These are phyloP conservation scores for Phyllosticta paracitricarpa DNA, from an alignment of 2,329 filamentous ascomycete genomes.

Conservation along the genomic window DNA sequence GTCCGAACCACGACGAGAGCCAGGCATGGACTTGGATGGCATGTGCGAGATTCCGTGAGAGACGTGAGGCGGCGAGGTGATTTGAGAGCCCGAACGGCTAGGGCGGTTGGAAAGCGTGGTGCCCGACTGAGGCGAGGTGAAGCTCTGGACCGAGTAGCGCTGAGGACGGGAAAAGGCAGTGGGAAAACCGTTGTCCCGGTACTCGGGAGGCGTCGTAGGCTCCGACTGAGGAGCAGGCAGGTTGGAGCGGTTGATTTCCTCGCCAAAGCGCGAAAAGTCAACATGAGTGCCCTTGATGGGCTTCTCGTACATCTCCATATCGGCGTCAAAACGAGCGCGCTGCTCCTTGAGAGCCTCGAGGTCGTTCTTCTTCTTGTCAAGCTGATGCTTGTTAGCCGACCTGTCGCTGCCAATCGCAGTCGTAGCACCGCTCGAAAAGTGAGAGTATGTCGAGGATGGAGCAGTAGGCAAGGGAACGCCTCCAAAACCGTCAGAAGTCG, in stretches of 20 bases:
- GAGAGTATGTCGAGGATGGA: conserved; percentile 5
- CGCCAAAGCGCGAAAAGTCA: conserved; percentile 76
- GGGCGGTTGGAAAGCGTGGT: conserved; percentile 58
- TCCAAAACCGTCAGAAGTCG: not conserved
- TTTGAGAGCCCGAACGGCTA: conserved; percentile 65
- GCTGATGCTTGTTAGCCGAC: conserved; percentile 39
- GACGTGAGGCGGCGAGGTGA: conserved; percentile 60
- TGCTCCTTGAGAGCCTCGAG: conserved; percentile 87
- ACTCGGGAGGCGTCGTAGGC: conserved; percentile 92
- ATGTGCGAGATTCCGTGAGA: conserved; percentile 53
- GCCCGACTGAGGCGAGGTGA: conserved; percentile 57
- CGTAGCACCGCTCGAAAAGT: not conserved
- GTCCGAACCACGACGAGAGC: conserved; percentile 76
- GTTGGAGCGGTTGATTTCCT: conserved; percentile 52
- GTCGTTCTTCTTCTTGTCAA: conserved; percentile 88
- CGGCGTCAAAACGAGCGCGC: conserved; percentile 78
- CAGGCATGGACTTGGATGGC: conserved; percentile 77
- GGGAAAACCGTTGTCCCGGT: conserved; percentile 71
- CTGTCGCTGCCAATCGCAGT: not conserved
- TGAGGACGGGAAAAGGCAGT: conserved; percentile 75
- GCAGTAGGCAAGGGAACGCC: conserved; percentile 2
- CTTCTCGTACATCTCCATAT: conserved; percentile 82
- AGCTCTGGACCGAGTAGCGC: conserved; percentile 78
- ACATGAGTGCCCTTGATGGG: conserved; percentile 74
- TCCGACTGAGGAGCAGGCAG: conserved; percentile 71